A percentile compares a stretch with the other conserved stretches of the same genome.
These are phyloP conservation scores for Coccomyxa sp. DNA, from an alignment of 139 green algal species.

Conservation along the genomic window DNA sequence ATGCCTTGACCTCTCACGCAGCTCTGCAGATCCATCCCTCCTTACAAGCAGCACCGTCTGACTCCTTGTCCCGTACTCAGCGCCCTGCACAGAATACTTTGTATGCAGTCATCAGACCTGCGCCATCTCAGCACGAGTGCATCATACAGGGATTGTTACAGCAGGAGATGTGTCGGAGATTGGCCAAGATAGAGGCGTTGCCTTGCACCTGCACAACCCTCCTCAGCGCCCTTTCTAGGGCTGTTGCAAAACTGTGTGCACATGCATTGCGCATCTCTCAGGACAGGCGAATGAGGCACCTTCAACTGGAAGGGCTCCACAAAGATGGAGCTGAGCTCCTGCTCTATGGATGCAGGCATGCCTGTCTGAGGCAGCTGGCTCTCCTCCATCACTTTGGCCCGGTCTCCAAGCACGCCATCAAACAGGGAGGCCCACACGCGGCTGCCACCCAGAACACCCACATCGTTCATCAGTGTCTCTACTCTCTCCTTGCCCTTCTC, in stretches of 20 bases:
- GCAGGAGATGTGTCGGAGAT: background rate
- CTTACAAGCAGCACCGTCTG: conserved; percentile 52
- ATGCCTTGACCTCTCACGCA: conserved; percentile 32
- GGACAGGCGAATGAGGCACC: conserved; percentile 7
- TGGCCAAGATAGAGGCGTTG: background rate
- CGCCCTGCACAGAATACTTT: conserved; percentile 7
- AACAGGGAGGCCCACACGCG: conserved; percentile 38
- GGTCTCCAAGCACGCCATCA: conserved; percentile 19
- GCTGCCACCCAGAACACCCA: background rate
- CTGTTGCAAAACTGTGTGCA: background rate
- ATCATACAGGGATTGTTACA: background rate
- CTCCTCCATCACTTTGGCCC: background rate
- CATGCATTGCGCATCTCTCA: background rate
- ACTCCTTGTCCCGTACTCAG: conserved; percentile 50
- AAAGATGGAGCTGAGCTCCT: conserved; percentile 33
- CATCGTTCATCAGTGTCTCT: background rate
- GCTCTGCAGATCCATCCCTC: conserved; percentile 32
- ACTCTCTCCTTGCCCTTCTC: background rate
- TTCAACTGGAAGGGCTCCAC: background rate
- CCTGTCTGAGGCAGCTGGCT: conserved; percentile 27
- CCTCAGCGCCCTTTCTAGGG: background rate
- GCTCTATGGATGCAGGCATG: conserved; percentile 24
- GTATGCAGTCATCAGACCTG: background rate
- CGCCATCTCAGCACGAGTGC: background rate
- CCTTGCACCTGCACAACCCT: background rate